Conservation (phyloP, 495 filamentous ascomycete species). For the Polyplosphaeria fusca region DNA sequence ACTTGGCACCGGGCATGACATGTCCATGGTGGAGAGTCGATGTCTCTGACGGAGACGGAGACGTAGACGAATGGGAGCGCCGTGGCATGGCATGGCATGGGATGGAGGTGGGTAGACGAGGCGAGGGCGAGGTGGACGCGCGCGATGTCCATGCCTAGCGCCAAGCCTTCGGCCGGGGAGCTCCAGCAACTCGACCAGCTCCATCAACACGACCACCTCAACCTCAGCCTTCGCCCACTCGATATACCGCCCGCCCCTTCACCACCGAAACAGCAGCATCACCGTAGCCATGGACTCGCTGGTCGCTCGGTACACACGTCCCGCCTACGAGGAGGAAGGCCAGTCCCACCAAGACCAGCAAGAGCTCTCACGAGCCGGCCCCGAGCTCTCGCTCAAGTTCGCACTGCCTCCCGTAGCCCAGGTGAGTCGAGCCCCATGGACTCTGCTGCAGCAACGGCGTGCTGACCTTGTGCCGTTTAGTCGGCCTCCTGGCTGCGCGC, state of each 20-base stretch:
- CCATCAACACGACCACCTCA: not conserved
- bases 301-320: slow-evolving; percentile 80
- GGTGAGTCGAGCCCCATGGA: slow-evolving; percentile 49
- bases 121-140: slow-evolving; percentile 23
- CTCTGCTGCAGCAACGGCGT: not conserved
- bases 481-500: slow-evolving; percentile 90
- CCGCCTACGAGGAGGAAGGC: slow-evolving; percentile 67
- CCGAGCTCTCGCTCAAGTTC: slow-evolving; percentile 82
- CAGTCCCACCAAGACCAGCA: slow-evolving; percentile 71
- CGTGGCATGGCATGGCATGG: too few species aligned
- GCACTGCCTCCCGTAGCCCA: slow-evolving; percentile 89
- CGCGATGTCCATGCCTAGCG: not conserved
- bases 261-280: not conserved
- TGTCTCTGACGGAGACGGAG: too few species aligned
- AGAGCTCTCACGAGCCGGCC: slow-evolving; percentile 57
- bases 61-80: too few species aligned
- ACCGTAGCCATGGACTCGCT: slow-evolving; percentile 73
- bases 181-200: too few species aligned
- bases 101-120: too few species aligned
- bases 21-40: too few species aligned
- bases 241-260: too few species aligned
- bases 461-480: slow-evolving; percentile 44
- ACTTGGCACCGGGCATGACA: too few species aligned
- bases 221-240: slow-evolving; percentile 2
- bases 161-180: not conserved